Evolutionary conservation across 2,329 filamentous ascomycete species (phyloP).

Genomic region (Fusarium cicatricum): DNA sequence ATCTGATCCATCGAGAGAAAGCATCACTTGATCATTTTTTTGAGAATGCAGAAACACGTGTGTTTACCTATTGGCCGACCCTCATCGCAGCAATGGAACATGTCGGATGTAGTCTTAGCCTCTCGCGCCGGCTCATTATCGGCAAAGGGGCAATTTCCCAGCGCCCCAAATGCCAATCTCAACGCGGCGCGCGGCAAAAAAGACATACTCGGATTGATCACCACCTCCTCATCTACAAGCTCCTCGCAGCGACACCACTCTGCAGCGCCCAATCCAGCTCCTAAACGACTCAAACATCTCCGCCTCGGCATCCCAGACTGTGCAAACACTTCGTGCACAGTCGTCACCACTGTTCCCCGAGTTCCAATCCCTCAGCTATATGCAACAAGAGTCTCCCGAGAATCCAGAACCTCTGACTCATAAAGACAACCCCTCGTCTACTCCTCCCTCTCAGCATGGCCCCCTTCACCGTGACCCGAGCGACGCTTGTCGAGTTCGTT

Average conservation of each 20-base stretch:
- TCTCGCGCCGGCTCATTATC: conserved; percentile 42
- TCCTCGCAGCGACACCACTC: conserved; percentile 26
- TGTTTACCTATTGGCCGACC: too few relatives aligned
- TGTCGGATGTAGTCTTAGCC: not conserved
- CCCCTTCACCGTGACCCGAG: conserved; percentile 54
- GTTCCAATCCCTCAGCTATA: conserved; percentile 61
- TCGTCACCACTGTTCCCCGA: conserved; percentile 47
- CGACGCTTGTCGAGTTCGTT: conserved; percentile 46
- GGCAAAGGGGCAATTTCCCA: conserved; percentile 34
- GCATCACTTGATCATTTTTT: conserved; percentile 2
- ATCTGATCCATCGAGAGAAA: conserved; percentile 1
- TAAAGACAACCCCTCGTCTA: conserved; percentile 47
- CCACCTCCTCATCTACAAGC: conserved; percentile 24
- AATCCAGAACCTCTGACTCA: conserved; percentile 54
- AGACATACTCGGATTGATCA: conserved; percentile 32
- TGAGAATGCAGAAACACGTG: conserved; percentile 10
- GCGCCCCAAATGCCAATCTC: conserved; percentile 8
- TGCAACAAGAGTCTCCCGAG: conserved; percentile 67
- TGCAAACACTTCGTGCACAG: conserved; percentile 62
- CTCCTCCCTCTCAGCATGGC: conserved; percentile 65
- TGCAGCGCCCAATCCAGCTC: conserved; percentile 19
- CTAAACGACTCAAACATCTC: conserved; percentile 2
- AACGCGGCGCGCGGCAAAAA: conserved; percentile 40
- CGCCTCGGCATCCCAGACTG: conserved; percentile 52
- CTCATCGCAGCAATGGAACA: too few relatives aligned